These are phyloP conservation scores for Globisporangium solare DNA, from an alignment of 352 stramenopile species.

Conservation along the genomic window DNA sequence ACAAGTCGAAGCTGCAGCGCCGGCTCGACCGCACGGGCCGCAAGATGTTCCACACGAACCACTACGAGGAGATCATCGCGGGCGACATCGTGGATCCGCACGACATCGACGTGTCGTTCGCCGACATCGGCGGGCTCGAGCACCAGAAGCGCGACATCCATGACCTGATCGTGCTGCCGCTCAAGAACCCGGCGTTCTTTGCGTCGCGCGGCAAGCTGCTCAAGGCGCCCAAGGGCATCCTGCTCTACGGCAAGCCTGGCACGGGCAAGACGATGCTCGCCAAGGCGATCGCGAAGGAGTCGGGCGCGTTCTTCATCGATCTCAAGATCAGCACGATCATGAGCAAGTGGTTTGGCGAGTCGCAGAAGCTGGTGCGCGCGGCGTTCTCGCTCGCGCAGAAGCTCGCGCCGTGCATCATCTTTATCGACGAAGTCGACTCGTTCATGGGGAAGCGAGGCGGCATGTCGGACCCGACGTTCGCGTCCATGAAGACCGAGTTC, in stretches of 20 bases:
- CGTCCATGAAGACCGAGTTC: conserved; percentile 94
- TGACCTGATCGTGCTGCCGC: conserved; percentile 92
- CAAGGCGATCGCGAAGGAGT: conserved; percentile 96
- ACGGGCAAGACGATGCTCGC: conserved; percentile 92
- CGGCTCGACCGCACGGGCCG: conserved; percentile 60
- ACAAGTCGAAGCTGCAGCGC: conserved; percentile 67
- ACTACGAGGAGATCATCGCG: conserved; percentile 91
- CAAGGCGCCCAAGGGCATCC: conserved; percentile 80
- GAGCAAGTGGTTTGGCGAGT: conserved; percentile 90
- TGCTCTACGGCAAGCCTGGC: conserved; percentile 78
- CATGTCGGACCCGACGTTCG: conserved; percentile 73
- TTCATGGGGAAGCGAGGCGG: conserved; percentile 88
- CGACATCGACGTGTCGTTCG: conserved; percentile 90
- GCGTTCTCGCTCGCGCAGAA: conserved; percentile 93
- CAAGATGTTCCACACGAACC: conserved; percentile 69
- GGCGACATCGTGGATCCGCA: conserved; percentile 92
- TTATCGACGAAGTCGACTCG: conserved; percentile 97
- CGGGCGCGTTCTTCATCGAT: conserved; percentile 85
- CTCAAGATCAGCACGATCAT: conserved; percentile 89
- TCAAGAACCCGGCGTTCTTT: conserved; percentile 92
- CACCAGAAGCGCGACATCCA: conserved; percentile 95
- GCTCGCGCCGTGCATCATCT: conserved; percentile 95
- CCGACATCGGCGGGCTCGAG: conserved; percentile 96
- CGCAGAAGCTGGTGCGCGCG: conserved; percentile 91
- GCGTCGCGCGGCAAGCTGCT: conserved; percentile 80